Evolutionary conservation across 192 early-diverging fungal genomes (phyloP).

Genomic region (Tieghemiomyces parasiticus): DNA sequence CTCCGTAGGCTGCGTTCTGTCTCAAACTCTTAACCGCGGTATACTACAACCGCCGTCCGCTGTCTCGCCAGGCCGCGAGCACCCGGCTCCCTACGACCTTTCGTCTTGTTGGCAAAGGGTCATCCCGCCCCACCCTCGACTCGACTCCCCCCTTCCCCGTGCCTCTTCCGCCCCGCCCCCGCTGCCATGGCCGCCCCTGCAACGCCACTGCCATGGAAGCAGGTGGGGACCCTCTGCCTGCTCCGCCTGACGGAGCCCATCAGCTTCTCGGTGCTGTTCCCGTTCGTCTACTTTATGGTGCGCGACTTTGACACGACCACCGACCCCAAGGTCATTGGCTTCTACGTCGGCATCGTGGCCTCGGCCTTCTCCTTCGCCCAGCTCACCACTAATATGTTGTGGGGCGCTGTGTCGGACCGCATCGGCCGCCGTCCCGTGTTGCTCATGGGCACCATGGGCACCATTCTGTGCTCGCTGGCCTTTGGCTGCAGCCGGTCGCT

Average conservation of each 20-base stretch:
- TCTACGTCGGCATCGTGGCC: constrained; percentile 42
- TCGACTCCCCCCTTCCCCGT: too few relatives aligned
- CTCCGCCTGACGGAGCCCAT: constrained; percentile 42
- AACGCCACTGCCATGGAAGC: constrained; percentile 28
- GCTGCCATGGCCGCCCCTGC: constrained; percentile 11
- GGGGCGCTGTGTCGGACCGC: constrained; percentile 63
- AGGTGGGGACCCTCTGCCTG: constrained; percentile 13
- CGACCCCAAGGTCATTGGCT: constrained; percentile 62
- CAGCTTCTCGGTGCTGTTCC: constrained; percentile 51
- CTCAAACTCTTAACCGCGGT: too few relatives aligned
- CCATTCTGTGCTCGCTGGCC: constrained; percentile 42
- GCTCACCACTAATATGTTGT: constrained; percentile 37
- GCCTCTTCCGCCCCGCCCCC: too few relatives aligned
- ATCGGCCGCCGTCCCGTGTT: constrained; percentile 68
- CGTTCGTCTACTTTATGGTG: constrained; percentile 72
- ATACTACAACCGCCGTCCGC: too few relatives aligned
- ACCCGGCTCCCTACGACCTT: too few relatives aligned
- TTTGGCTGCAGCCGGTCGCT: constrained; percentile 54
- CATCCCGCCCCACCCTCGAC: too few relatives aligned
- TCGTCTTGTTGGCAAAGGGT: too few relatives aligned
- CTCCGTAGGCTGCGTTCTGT: too few relatives aligned
- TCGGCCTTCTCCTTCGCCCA: constrained; percentile 33
- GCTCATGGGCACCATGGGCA: constrained; percentile 62
- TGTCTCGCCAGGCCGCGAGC: too few relatives aligned
- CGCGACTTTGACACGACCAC: constrained; percentile 51